Evolutionary conservation across 139 green algal species (phyloP), one percentile per base, ranked within the genome.

Genomic region (Ettlia oleoabundans): DNA sequence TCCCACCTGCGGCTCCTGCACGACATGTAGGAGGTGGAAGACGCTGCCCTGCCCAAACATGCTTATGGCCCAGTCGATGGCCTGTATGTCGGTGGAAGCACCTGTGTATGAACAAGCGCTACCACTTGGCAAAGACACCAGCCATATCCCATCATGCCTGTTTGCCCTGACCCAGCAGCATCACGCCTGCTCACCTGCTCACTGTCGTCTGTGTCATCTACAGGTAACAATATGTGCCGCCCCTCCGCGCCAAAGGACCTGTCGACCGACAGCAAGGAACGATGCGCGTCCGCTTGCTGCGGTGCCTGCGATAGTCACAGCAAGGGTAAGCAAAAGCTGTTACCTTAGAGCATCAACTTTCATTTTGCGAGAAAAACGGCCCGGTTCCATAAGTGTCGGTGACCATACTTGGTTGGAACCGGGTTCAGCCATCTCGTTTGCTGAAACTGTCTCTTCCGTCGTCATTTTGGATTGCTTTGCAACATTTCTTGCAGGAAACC

Each of bases 11-110:
- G 82, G 72, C 58, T 86, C 72, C n/a, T 71, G 72, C 55, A 88
- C 71, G 13, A 86, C 80, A 28, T 88, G 80, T 30, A 88, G 37
- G 28, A 88, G 71, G 41, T 88, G 84, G 63, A 88, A 85, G 7
- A 83, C 52, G 33, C 13, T 47, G 26, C 43, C 63, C 19, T 7
- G 5, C 32, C 32, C 26, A 67, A 82, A 76, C 63, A 82, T 64
- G 10, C 30, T 1, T 15, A 82, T 67, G 7, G 84, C 80, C 63
- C 32, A 52, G 33, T 83, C 72, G 5, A 82, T 80, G 21, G 85
- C 84, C 58, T 87, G 47, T 41, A 58, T 15, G 69, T n/a, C n/a
- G 18, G 66, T 15, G 30, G 10, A 26, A n/a, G 55, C 24, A 22
- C 24, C 24, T 8, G 55, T 35, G 55, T 22, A 5, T 65, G 15